These are phyloP conservation scores for Aspergillus alliaceus DNA, from an alignment of 2,329 filamentous ascomycete species.

Conservation along the genomic window DNA sequence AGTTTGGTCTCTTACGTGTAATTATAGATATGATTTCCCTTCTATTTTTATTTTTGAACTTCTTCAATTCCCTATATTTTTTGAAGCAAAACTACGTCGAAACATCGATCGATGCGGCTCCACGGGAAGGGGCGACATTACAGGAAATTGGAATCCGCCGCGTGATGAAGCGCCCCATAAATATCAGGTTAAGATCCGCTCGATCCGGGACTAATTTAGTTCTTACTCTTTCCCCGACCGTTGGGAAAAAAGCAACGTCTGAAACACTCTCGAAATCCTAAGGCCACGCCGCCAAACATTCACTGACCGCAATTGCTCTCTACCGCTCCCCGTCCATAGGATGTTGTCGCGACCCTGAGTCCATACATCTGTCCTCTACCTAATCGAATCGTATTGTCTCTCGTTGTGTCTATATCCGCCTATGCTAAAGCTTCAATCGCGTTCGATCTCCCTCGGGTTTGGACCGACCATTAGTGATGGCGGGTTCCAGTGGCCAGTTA, in stretches of 20 bases:
- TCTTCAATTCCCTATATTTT: no score
- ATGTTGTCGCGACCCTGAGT: conserved; percentile 10
- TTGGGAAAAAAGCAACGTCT: not conserved
- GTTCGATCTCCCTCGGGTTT: conserved; percentile 19
- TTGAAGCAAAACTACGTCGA: not conserved
- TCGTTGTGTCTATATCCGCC: conserved; percentile 14
- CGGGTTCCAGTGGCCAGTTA: conserved; percentile 35
- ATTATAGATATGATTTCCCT: not conserved
- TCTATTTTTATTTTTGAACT: not conserved
- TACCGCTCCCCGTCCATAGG: conserved; percentile 10
- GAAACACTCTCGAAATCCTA: not conserved
- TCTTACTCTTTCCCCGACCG: not conserved
- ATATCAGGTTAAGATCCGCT: not conserved
- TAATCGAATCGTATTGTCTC: conserved; percentile 6
- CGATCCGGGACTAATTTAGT: conserved; percentile 1
- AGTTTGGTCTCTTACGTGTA: not conserved
- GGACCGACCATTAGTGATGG: conserved; percentile 29
- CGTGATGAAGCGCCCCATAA: not conserved
- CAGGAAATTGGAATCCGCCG: not conserved
- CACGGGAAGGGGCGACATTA: not conserved
- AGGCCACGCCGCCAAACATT: not conserved
- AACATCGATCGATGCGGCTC: not conserved
- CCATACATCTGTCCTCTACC: not conserved
- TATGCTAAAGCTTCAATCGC: conserved; percentile 31
- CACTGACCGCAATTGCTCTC: not conserved